Base-by-base conservation (phyloP, 2,329 filamentous ascomycete genomes). In the Elsinoe fawcettii region DNA sequence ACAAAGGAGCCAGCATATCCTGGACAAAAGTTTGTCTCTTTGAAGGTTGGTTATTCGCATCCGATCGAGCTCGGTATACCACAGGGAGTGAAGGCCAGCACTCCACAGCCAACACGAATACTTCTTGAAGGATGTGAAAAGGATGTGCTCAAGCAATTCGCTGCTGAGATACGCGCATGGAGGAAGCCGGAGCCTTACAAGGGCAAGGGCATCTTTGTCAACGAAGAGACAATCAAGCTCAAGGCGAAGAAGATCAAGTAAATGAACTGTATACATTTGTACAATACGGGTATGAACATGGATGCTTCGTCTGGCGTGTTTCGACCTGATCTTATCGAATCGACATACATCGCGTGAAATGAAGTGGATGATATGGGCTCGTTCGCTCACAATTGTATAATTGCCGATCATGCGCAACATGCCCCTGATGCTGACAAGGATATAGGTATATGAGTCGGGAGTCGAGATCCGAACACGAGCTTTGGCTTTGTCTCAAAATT, bases 131-230 rank as follows among this genome's bases (percentile, higher is more conserved):
- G 93, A 7, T 80, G 86, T 55, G 83, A 97, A 70, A 90, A 90
- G 70, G 86, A 95, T 73, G 80, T 85, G 51, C 84, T 99, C 62
- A 93, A 90, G 80, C 85, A 87, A 59, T 96, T 97, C 72, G 93
- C 93, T 16, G 93, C 93, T 0, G 78, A 85, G 65, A 95, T 99
- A 64, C 80, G 90, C 65, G 81, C 78, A 73, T 97, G 92, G 92
- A 85, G 93, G 69, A 82, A 81, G 63, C 93, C 93, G 27, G 93
- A 99, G 76, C 93, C 93, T 63, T 99, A 99, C 75, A 99, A 99
- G 83, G 93, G 93, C 64, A 97, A 99, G 83, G 93, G 93, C 66
- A 95, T 99, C 66, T 99, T 97, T 71, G 86, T 99, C 66, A 95
- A 97, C 69, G 90, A 91, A 62, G 90, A 99, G 67, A 96, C 90